Conservation (phyloP, 164 flowering plant genomes). For the Sedum album region DNA sequence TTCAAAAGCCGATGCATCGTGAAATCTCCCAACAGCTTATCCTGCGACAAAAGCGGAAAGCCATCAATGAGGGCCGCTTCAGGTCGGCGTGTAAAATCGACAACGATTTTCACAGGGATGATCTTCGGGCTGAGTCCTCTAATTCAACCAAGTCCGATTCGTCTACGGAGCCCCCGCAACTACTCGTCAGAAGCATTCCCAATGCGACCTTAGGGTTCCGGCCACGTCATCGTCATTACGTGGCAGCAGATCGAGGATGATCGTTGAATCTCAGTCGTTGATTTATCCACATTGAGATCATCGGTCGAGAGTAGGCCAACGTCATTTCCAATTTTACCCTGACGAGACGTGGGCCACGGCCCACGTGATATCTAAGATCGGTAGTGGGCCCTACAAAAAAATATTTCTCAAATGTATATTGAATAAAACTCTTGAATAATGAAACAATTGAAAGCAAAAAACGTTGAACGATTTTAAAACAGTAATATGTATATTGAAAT, state of each 20-base stretch:
- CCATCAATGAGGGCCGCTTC: background rate
- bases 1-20: background rate
- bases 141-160: background rate
- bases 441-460: too few species aligned
- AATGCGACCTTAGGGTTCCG: slow-evolving; percentile 3
- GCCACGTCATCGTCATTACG: background rate
- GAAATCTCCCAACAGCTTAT: background rate
- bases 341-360: too few species aligned
- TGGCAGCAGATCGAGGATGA: background rate
- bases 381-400: too few species aligned
- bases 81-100: background rate
- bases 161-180: background rate
- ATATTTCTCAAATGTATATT: too few species aligned
- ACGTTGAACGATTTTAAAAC: too few species aligned
- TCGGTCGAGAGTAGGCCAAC: background rate
- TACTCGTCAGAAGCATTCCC: background rate
- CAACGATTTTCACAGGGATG: background rate
- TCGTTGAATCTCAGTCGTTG: background rate
- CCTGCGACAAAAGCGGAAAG: background rate
- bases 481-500: too few species aligned
- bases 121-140: background rate
- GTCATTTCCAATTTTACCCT: background rate
- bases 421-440: too few species aligned
- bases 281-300: background rate
- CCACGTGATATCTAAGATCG: too few species aligned